Conservation (phyloP, 768 basidiomycete species). For the Mycena belliarum region DNA sequence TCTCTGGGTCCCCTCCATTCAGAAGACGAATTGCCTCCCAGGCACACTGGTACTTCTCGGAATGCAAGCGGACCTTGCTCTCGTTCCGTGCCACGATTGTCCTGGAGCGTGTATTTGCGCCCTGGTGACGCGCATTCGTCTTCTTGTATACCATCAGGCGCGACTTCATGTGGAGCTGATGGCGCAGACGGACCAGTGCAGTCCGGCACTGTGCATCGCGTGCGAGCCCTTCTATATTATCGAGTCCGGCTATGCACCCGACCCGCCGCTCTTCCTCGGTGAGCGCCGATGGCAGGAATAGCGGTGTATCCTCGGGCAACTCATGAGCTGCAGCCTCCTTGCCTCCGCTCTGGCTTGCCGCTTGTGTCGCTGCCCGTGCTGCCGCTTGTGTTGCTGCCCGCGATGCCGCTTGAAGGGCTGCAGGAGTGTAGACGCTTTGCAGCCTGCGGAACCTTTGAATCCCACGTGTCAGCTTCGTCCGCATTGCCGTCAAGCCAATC, state of each 20-base stretch:
- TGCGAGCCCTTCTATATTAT: background rate
- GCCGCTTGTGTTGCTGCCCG: too few species aligned
- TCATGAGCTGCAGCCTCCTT: background rate
- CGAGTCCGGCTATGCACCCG: background rate
- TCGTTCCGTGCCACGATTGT: background rate
- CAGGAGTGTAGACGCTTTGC: constrained; percentile 10
- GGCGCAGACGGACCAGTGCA: background rate
- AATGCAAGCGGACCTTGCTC: background rate
- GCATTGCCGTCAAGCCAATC: background rate
- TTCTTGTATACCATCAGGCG: constrained; percentile 25
- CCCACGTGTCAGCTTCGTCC: background rate
- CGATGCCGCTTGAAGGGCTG: background rate
- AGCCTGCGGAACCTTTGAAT: constrained; percentile 3
- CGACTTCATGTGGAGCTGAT: constrained; percentile 16
- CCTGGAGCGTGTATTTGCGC: constrained; percentile 14
- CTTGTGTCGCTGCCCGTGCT: background rate
- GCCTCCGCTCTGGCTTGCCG: background rate
- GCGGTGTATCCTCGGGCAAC: background rate
- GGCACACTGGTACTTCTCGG: background rate
- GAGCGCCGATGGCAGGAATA: constrained; percentile 5
- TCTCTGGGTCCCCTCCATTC: background rate
- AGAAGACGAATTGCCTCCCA: background rate
- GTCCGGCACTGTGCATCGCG: constrained; percentile 14
- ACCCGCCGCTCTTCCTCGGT: background rate
- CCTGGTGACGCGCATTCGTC: constrained; percentile 26